Evolutionary conservation across 1,284 basidiomycete genomes (phyloP), one percentile per base, ranked within the genome.

Genomic region (Heimioporus retisporus): DNA sequence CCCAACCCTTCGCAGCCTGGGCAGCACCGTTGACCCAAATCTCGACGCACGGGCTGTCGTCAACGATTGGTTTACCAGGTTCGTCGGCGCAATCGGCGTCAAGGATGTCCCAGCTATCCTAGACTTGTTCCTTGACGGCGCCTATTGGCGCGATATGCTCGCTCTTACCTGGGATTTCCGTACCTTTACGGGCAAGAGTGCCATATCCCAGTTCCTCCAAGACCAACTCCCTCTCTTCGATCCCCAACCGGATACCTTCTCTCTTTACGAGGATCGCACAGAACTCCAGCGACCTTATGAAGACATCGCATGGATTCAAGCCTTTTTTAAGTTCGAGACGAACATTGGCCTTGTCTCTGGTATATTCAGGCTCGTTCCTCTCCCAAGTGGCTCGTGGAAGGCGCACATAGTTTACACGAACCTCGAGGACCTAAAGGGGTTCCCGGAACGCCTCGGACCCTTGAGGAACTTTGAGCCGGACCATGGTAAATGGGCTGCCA

Each of bases 131-230:
- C 69, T 82, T 21, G 80, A 81, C 13, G 82, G 83, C 64, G 81
- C 80, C 21, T 85, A 84, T 75, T 91, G 88, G 88, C 82, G 89
- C 42, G 90, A 91, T 72, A 82, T 86, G 69, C 84, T 90, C 60
- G 81, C 86, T 3, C 78, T 91, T 60, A 89, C 90, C 19, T 90
- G 88, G 87, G 83, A 88, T 68, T 87, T 90, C 70, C 86, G 88
- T 58, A 90, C 88, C 6, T 88, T 91, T 75, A 81, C 84, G 61
- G 84, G 84, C 40, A 71, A 62, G 42, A 55, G 69, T 4, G 73
- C 74, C 25, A 84, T 90, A 63, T 71, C 67, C 43, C 73, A 76
- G 59, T 84, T 89, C 73, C 81, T 88, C 42, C 23, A 69, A 40
- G 83, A 85, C 64, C 80, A 82, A 46, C 82, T 90, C 54, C 66